Percentiles rank a stretch among this genome's conserved stretches.
phyloP scores from a whole-genome alignment of 2,329 filamentous ascomycete species.

The Cladobotryum mycophilum region DNA sequence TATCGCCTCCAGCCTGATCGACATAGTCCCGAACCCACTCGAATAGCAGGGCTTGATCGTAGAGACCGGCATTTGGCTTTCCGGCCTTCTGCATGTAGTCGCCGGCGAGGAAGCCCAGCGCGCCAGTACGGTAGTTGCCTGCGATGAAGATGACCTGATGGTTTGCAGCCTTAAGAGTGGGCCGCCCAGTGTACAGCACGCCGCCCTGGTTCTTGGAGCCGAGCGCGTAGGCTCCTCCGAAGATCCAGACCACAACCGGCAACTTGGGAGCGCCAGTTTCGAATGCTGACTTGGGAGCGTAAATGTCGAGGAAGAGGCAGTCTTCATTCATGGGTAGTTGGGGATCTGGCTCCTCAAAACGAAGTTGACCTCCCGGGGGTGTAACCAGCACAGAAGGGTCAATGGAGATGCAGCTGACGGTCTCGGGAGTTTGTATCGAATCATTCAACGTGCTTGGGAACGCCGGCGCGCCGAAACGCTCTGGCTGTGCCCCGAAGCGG shows the following conservation, averaged over 20 bases:
- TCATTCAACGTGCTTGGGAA: constrained; percentile 1
- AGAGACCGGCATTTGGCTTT: constrained; percentile 37
- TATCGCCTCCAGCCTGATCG: constrained; percentile 40
- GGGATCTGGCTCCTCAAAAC: background rate
- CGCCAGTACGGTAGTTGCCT: constrained; percentile 43
- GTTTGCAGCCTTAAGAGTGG: constrained; percentile 27
- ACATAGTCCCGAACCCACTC: constrained; percentile 45
- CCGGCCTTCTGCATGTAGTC: constrained; percentile 36
- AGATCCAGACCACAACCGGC: constrained; percentile 41
- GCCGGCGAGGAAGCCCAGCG: constrained; percentile 42
- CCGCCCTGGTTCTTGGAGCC: constrained; percentile 34
- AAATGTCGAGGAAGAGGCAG: constrained; percentile 45
- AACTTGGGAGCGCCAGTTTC: constrained; percentile 28
- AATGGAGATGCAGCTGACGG: constrained; percentile 6
- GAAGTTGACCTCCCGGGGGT: constrained; percentile 4
- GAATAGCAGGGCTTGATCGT: constrained; percentile 39
- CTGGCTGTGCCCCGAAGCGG: constrained; percentile 8
- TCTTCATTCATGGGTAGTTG: constrained; percentile 29
- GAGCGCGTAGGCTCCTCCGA: constrained; percentile 39
- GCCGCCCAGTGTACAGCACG: constrained; percentile 31
- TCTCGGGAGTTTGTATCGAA: background rate
- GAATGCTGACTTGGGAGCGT: constrained; percentile 37
- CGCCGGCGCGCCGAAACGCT: constrained; percentile 2
- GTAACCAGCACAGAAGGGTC: background rate
- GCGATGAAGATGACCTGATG: constrained; percentile 39